Conservation (phyloP, 441 rosid genomes). For the Corymbia citriodora region DNA sequence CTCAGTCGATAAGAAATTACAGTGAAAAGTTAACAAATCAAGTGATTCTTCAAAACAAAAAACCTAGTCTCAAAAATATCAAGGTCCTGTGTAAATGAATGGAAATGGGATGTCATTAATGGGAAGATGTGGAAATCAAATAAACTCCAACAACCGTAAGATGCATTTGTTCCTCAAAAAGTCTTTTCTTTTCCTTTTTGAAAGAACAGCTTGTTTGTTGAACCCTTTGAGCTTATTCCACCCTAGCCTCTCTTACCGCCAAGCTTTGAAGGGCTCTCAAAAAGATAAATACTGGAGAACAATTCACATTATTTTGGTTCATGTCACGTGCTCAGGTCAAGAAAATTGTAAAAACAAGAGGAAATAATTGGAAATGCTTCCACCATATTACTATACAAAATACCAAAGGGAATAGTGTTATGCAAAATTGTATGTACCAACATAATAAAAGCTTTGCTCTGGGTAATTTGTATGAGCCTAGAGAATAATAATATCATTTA, state of each 20-base stretch:
- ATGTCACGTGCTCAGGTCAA: neutral
- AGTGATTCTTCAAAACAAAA: neutral
- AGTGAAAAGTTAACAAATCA: neutral
- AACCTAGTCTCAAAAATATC: neutral
- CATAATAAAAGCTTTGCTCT: neutral
- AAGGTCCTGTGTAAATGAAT: neutral
- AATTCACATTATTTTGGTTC: neutral
- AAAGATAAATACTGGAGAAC: neutral
- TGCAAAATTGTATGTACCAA: neutral
- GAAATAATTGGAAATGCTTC: neutral
- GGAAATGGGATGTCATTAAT: neutral
- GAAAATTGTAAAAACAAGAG: neutral
- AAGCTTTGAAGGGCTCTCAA: neutral
- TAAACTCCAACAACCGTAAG: neutral
- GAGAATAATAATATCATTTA: conserved; percentile 17
- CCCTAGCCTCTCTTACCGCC: neutral
- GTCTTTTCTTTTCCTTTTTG: neutral
- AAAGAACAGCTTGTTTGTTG: neutral
- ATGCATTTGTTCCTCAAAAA: neutral
- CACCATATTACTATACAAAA: neutral
- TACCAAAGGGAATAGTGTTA: neutral
- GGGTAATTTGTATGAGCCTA: neutral
- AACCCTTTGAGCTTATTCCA: neutral
- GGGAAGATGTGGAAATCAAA: neutral
- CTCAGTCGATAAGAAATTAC: neutral